phyloP scores from a whole-genome alignment of 352 stramenopile species.

The Phytophthora ramorum region DNA sequence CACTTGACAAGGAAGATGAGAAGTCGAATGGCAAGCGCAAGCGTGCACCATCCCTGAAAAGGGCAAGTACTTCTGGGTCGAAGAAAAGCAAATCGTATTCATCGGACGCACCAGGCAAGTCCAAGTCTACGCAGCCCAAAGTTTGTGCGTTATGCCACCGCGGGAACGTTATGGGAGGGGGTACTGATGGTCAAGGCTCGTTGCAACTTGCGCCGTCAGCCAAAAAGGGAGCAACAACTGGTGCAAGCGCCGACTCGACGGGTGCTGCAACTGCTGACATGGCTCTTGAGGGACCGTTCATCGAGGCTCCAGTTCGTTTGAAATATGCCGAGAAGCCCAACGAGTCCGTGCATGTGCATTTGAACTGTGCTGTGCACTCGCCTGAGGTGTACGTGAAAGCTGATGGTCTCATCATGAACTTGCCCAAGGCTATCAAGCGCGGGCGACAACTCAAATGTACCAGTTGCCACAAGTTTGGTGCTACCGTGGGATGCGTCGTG shows the following conservation, averaged over 20 bases:
- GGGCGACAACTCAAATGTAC: constrained; percentile 81
- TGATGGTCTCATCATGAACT: constrained; percentile 83
- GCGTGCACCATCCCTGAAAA: constrained; percentile 24
- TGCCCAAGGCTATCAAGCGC: constrained; percentile 78
- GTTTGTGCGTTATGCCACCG: constrained; percentile 68
- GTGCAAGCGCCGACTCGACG: constrained; percentile 14
- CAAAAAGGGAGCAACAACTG: constrained; percentile 23
- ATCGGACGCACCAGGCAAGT: constrained; percentile 7
- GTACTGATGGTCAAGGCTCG: constrained; percentile 6
- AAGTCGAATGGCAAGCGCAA: constrained; percentile 43
- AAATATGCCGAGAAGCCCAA: constrained; percentile 73
- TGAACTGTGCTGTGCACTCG: constrained; percentile 86
- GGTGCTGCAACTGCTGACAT: constrained; percentile 36
- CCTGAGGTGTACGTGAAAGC: constrained; percentile 85
- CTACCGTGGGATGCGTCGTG: constrained; percentile 81
- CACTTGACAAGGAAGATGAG: constrained; percentile 42
- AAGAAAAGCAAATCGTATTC: constrained; percentile 35
- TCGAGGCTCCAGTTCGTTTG: constrained; percentile 78
- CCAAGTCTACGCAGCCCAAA: constrained; percentile 36
- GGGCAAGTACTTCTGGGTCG: constrained; percentile 8
- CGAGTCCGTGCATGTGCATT: constrained; percentile 78
- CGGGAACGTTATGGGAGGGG: constrained; percentile 50
- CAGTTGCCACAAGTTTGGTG: constrained; percentile 67
- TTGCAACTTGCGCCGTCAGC: constrained; percentile 1
- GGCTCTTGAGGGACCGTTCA: constrained; percentile 70